Percentiles rank a stretch among this genome's conserved stretches.
phyloP scores from a whole-genome alignment of 108 stramenopile species.

The Cylindrotheca fusiformis region DNA sequence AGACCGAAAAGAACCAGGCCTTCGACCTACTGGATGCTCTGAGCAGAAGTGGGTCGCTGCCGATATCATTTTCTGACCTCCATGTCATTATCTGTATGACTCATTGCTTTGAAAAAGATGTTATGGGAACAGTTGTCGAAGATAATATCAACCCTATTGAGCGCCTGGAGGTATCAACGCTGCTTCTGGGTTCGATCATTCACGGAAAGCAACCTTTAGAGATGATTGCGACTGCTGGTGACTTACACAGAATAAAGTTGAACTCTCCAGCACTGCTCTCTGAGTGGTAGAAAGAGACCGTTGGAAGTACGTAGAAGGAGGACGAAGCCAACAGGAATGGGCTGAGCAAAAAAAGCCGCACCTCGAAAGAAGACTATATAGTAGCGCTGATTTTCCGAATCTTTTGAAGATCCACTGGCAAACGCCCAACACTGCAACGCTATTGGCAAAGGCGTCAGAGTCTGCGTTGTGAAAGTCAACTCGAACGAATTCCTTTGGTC shows the following conservation, averaged over 20 bases:
- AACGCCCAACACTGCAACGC: too few species aligned
- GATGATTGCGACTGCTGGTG: slow-evolving; percentile 4
- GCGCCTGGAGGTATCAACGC: slow-evolving; percentile 68
- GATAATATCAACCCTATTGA: slow-evolving; percentile 88
- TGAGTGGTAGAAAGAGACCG: too few species aligned
- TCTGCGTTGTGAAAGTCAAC: too few species aligned
- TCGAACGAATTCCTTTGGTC: too few species aligned
- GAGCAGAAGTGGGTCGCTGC: slow-evolving; percentile 67
- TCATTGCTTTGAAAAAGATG: slow-evolving; percentile 74
- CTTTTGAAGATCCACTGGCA: too few species aligned
- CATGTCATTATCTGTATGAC: slow-evolving; percentile 80
- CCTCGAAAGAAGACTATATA: neutral
- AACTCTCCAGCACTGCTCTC: slow-evolving; percentile 12
- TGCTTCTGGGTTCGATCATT: slow-evolving; percentile 64
- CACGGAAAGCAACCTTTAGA: slow-evolving; percentile 21
- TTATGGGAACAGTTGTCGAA: slow-evolving; percentile 72
- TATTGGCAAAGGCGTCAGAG: too few species aligned
- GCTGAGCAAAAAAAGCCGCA: neutral
- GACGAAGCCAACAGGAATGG: neutral
- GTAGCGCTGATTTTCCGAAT: neutral
- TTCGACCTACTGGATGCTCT: slow-evolving; percentile 87
- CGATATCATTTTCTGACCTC: slow-evolving; percentile 57
- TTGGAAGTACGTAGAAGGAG: too few species aligned
- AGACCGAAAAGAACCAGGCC: slow-evolving; percentile 61
- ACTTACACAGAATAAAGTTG: slow-evolving; percentile 4